Evolutionary conservation across 306 rosid genomes (phyloP).

Genomic region (Pueraria montana): DNA sequence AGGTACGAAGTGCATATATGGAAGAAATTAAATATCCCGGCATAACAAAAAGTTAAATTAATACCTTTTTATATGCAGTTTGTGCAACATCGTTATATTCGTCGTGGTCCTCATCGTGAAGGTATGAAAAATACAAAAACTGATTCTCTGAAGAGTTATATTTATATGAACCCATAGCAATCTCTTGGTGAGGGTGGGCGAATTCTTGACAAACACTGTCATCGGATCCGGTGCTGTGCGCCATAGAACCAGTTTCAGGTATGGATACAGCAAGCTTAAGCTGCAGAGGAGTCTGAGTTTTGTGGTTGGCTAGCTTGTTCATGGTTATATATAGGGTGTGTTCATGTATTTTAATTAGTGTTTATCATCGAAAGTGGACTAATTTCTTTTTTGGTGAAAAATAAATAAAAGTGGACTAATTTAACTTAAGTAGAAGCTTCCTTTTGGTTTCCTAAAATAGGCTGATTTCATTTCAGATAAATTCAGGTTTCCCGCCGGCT

Average conservation of each 20-base stretch:
- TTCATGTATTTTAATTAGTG: background rate
- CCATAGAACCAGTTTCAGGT: constrained; percentile 20
- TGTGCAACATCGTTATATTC: background rate
- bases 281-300: background rate
- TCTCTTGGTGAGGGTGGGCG: background rate
- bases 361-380: constrained; percentile 12
- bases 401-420: background rate
- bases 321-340: background rate
- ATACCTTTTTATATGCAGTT: background rate
- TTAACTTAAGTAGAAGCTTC: background rate
- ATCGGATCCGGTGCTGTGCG: background rate
- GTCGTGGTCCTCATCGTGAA: background rate
- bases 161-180: background rate
- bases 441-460: background rate
- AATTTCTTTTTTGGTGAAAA: background rate
- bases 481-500: background rate
- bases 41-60: background rate
- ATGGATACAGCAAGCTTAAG: background rate
- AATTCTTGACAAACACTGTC: background rate
- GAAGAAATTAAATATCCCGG: no score
- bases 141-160: constrained; percentile 26
- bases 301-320: background rate
- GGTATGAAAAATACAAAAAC: constrained; percentile 26
- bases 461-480: background rate
- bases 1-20: no score